These are phyloP conservation scores for Hortiboletus campestris DNA, from an alignment of 768 basidiomycete species.

Conservation along the genomic window DNA sequence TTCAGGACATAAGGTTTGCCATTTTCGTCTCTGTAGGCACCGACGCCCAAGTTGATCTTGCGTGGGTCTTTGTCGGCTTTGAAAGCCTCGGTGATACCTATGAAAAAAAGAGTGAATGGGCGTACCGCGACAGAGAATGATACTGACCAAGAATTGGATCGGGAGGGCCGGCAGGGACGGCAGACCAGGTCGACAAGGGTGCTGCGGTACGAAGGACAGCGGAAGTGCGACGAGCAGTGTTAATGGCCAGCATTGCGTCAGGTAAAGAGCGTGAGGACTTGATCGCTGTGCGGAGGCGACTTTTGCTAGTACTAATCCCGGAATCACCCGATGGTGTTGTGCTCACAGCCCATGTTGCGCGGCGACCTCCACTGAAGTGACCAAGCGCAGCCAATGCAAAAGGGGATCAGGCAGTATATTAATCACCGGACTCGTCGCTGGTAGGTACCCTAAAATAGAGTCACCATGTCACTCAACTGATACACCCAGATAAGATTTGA, in stretches of 20 bases:
- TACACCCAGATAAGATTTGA: conserved; percentile 22
- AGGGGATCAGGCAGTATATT: not conserved
- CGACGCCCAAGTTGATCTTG: conserved; percentile 98
- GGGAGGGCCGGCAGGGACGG: conserved; percentile 84
- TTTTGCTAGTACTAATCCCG: conserved; percentile 4
- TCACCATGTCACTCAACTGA: not conserved
- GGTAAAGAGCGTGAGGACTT: not conserved
- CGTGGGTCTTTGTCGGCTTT: conserved; percentile 89
- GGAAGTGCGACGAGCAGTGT: conserved; percentile 49
- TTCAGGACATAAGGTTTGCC: conserved; percentile 95
- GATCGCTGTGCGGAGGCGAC: not conserved
- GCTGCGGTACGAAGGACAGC: conserved; percentile 38
- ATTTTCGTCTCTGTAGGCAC: conserved; percentile 89
- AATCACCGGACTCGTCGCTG: not conserved
- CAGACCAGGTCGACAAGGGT: conserved; percentile 72
- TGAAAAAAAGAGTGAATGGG: conserved; percentile 10
- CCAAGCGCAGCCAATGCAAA: not conserved
- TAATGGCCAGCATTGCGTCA: conserved; percentile 41
- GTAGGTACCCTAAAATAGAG: conserved; percentile 15
- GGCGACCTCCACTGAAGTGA: not conserved
- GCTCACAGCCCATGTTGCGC: not conserved
- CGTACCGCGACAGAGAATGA: not conserved
- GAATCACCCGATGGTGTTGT: conserved; percentile 14
- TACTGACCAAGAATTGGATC: conserved; percentile 86
- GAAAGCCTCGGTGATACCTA: conserved; percentile 92